Percentiles rank a stretch among this genome's conserved stretches.
phyloP scores from a whole-genome alignment of 1,284 basidiomycete species.

The Sporisorium graminicola region DNA sequence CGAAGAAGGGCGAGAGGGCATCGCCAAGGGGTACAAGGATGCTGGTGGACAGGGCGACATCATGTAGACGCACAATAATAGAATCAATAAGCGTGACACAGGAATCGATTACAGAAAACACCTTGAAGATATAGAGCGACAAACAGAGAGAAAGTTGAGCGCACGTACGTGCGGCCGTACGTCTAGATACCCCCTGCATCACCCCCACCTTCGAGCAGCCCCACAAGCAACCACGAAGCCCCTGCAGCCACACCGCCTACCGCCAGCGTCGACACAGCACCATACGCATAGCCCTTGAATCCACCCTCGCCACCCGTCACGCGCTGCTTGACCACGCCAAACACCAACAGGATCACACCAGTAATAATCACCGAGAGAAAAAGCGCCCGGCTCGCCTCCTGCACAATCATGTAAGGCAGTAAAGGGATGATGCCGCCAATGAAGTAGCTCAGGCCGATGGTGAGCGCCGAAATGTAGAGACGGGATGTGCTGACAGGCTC shows the following conservation, averaged over 20 bases:
- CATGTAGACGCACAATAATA: slow-evolving; percentile 15
- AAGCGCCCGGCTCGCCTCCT: slow-evolving; percentile 48
- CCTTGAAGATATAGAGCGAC: slow-evolving; percentile 1
- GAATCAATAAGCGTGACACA: background rate
- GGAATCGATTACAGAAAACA: background rate
- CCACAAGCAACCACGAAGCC: slow-evolving; percentile 87
- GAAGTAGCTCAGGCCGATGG: slow-evolving; percentile 62
- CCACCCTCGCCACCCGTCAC: slow-evolving; percentile 57
- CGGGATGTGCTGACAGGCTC: slow-evolving; percentile 61
- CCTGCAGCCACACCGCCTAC: slow-evolving; percentile 91
- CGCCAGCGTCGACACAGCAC: slow-evolving; percentile 86
- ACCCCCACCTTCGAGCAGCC: slow-evolving; percentile 75
- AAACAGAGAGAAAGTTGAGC: slow-evolving; percentile 1
- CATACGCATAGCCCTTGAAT: slow-evolving; percentile 75
- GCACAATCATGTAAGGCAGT: slow-evolving; percentile 62
- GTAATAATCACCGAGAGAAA: slow-evolving; percentile 58
- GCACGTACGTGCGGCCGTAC: background rate
- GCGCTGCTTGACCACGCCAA: slow-evolving; percentile 62
- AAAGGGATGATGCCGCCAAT: slow-evolving; percentile 62
- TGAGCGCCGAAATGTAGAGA: slow-evolving; percentile 56
- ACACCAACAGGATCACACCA: slow-evolving; percentile 57
- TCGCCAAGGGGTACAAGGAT: slow-evolving; percentile 84
- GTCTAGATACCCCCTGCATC: slow-evolving; percentile 9
- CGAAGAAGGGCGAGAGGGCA: slow-evolving; percentile 89
- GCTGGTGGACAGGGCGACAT: slow-evolving; percentile 51